phyloP scores from a whole-genome alignment of 805 yeast genomes.

The Candida broadrunensis region DNA sequence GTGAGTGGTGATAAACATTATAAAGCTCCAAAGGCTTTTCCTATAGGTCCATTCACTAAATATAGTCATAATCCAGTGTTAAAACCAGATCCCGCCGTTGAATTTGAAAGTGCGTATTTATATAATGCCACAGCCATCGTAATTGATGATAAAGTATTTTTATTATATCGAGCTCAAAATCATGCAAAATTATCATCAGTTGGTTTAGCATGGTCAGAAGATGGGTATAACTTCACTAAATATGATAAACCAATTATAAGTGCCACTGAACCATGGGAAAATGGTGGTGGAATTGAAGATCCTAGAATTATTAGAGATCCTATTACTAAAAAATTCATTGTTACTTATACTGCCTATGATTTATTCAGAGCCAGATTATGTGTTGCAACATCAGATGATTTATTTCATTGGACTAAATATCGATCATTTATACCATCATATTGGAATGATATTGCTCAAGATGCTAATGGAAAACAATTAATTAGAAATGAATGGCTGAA shows the following conservation, averaged over 20 bases:
- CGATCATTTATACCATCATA: conserved; percentile 29
- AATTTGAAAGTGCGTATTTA: conserved; percentile 36
- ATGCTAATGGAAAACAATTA: conserved; percentile 18
- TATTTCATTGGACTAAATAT: conserved; percentile 36
- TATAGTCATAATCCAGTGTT: conserved; percentile 37
- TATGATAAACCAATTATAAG: conserved; percentile 27
- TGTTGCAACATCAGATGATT: conserved; percentile 34
- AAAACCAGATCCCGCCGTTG: conserved; percentile 32
- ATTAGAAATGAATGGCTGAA: conserved; percentile 39
- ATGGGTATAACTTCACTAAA: conserved; percentile 32
- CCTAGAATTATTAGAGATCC: conserved; percentile 42
- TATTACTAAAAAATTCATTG: conserved; percentile 26
- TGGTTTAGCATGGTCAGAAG: conserved; percentile 41
- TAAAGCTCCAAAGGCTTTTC: conserved; percentile 32
- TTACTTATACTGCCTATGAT: conserved; percentile 43
- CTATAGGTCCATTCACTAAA: conserved; percentile 39
- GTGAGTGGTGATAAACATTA: conserved; percentile 29
- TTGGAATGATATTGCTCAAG: conserved; percentile 33
- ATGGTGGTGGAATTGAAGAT: conserved; percentile 42
- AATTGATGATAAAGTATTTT: conserved; percentile 30
- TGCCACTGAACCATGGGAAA: conserved; percentile 39
- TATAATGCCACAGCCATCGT: conserved; percentile 44
- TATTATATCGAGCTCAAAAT: conserved; percentile 40
- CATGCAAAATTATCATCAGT: conserved; percentile 27
- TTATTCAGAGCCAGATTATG: conserved; percentile 31